Evolutionary conservation across 2,329 filamentous ascomycete genomes (phyloP).

Genomic region (Emmonsia crescens): DNA sequence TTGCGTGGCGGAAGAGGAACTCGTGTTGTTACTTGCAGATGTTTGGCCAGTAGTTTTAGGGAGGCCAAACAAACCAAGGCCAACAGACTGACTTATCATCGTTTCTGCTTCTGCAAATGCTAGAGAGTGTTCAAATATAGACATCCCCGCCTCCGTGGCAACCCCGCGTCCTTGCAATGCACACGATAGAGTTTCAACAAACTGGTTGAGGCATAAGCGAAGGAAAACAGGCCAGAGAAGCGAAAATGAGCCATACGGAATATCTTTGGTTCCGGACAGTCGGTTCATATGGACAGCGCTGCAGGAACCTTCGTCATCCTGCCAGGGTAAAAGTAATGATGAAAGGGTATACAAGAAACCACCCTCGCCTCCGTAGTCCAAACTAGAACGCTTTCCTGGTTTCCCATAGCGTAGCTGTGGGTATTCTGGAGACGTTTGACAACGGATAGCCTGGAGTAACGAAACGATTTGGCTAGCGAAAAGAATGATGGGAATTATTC

Average conservation of each 20-base stretch:
- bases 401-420: constrained; percentile 59
- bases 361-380: constrained; percentile 61
- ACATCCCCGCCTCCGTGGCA: constrained; percentile 86
- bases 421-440: constrained; percentile 73
- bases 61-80: constrained; percentile 53
- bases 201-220: constrained; percentile 59
- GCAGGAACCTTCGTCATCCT: constrained; percentile 66
- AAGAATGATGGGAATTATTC: constrained; percentile 59
- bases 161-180: constrained; percentile 73
- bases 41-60: constrained; percentile 39
- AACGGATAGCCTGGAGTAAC: constrained; percentile 76
- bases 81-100: constrained; percentile 69
- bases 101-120: constrained; percentile 94
- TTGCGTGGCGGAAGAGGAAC: constrained; percentile 26
- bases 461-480: constrained; percentile 57
- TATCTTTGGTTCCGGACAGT: constrained; percentile 38
- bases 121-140: constrained; percentile 87
- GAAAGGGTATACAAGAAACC: constrained; percentile 61
- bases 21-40: constrained; percentile 24
- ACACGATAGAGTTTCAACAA: constrained; percentile 78
- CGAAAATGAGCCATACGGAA: constrained; percentile 66
- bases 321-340: constrained; percentile 60
- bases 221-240: constrained; percentile 45
- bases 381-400: constrained; percentile 50
- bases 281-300: constrained; percentile 62